Conservation (phyloP, 306 rosid genomes). For the Mimosa bimucronata region DNA sequence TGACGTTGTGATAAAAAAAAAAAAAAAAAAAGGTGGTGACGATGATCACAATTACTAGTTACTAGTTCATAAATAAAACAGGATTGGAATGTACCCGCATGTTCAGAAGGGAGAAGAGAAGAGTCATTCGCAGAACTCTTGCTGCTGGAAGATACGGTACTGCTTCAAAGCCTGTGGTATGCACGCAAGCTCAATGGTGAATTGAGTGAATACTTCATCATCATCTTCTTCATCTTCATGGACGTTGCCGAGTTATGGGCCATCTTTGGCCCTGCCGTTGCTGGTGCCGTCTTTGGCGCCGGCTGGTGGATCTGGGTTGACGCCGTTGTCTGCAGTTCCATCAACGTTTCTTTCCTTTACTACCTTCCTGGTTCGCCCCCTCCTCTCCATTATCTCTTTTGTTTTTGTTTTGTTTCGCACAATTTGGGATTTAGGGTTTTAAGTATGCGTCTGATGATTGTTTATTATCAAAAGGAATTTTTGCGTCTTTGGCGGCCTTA, state of each 20-base stretch:
- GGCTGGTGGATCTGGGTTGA: constrained; percentile 99
- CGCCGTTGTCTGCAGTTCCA: constrained; percentile 94
- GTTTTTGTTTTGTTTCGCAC: not conserved
- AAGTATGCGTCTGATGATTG: constrained; percentile 30
- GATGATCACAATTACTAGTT: no score
- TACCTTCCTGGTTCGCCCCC: constrained; percentile 79
- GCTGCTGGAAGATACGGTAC: not conserved
- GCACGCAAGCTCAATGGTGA: no score
- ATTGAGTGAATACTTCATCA: no score
- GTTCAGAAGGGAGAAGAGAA: not conserved
- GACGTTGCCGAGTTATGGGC: constrained; percentile 90
- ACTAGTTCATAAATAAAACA: no score
- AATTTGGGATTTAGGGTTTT: constrained; percentile 65
- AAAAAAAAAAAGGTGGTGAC: no score
- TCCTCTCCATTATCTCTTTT: not conserved
- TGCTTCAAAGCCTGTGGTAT: no score
- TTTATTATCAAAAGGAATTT: constrained; percentile 60
- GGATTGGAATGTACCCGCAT: not conserved
- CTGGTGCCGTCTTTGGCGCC: constrained; percentile 90
- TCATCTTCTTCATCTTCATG: constrained; percentile 51
- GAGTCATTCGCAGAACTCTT: not conserved
- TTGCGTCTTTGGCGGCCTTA: constrained; percentile 90
- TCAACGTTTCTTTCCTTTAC: constrained; percentile 79
- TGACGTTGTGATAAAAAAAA: no score
- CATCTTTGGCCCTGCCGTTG: constrained; percentile 92